Evolutionary conservation across 208 protist species (phyloP).

Genomic region (Acanthamoeba quina): DNA sequence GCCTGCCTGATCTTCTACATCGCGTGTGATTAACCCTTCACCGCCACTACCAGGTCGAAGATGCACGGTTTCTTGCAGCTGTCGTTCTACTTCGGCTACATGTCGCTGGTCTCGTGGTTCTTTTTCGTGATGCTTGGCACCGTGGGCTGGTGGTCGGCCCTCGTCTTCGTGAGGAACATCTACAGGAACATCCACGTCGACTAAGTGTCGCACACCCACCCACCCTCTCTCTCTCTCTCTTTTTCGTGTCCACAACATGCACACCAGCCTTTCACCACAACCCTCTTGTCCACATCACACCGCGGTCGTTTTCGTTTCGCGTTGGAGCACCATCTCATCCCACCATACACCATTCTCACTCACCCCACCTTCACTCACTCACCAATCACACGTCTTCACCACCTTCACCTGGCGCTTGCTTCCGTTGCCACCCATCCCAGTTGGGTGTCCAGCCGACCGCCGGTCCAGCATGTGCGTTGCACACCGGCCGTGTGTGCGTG

Average conservation of each 20-base stretch:
- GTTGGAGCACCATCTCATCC: too few relatives aligned
- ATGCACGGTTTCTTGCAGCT: slow-evolving; percentile 91
- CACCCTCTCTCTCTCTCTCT: not conserved
- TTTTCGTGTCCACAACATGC: not conserved
- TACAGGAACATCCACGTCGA: slow-evolving; percentile 91
- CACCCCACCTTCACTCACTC: too few relatives aligned
- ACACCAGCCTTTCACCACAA: too few relatives aligned
- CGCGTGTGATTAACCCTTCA: not conserved
- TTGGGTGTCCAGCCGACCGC: too few relatives aligned
- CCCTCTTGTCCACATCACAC: too few relatives aligned
- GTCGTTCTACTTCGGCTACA: slow-evolving; percentile 93
- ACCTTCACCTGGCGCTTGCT: too few relatives aligned
- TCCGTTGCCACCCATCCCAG: too few relatives aligned
- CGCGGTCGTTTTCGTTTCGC: too few relatives aligned
- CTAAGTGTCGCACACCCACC: slow-evolving; percentile 72
- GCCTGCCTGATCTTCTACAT: not conserved
- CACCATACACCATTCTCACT: too few relatives aligned
- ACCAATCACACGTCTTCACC: too few relatives aligned
- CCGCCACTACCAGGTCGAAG: slow-evolving; percentile 76
- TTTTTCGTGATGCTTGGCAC: slow-evolving; percentile 92
- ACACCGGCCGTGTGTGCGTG: too few relatives aligned
- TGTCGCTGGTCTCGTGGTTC: slow-evolving; percentile 88
- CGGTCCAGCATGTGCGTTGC: too few relatives aligned
- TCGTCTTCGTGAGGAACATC: slow-evolving; percentile 91
- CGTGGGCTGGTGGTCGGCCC: slow-evolving; percentile 89